Evolutionary conservation across 192 early-diverging fungal genomes (phyloP).

Genomic region (Linnemannia elongata): DNA sequence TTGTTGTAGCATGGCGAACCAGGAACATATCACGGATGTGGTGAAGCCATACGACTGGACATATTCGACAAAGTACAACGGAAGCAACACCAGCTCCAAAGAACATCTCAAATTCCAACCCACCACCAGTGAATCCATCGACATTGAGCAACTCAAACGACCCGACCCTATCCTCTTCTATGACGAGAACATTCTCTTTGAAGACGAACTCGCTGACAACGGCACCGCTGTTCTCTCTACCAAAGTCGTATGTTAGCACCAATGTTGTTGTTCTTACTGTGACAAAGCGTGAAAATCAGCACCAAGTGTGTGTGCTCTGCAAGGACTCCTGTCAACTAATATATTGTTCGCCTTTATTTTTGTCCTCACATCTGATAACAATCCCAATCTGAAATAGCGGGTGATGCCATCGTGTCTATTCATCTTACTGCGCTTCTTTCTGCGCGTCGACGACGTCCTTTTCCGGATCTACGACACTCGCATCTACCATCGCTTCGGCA

Average conservation of each 20-base stretch:
- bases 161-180: constrained; percentile 94
- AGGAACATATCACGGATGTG: constrained; percentile 83
- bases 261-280: not conserved
- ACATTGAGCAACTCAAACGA: constrained; percentile 79
- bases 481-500: constrained; percentile 89
- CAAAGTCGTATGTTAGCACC: constrained; percentile 72
- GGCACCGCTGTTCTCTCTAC: constrained; percentile 85
- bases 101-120: constrained; percentile 16
- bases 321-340: not conserved
- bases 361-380: constrained; percentile 21
- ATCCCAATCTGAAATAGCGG: constrained; percentile 61
- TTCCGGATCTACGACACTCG: constrained; percentile 94
- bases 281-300: not conserved
- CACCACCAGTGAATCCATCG: constrained; percentile 67
- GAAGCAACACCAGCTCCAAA: constrained; percentile 69
- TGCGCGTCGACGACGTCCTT: constrained; percentile 95
- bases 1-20: constrained; percentile 59
- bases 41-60: constrained; percentile 99
- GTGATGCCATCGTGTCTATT: constrained; percentile 96
- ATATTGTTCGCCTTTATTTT: not conserved
- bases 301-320: not conserved
- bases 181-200: constrained; percentile 94
- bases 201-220: constrained; percentile 98
- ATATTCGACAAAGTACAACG: constrained; percentile 86
- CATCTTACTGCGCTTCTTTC: constrained; percentile 87